Conservation (phyloP, 768 basidiomycete species). For the Leccinum disarticulatum region DNA sequence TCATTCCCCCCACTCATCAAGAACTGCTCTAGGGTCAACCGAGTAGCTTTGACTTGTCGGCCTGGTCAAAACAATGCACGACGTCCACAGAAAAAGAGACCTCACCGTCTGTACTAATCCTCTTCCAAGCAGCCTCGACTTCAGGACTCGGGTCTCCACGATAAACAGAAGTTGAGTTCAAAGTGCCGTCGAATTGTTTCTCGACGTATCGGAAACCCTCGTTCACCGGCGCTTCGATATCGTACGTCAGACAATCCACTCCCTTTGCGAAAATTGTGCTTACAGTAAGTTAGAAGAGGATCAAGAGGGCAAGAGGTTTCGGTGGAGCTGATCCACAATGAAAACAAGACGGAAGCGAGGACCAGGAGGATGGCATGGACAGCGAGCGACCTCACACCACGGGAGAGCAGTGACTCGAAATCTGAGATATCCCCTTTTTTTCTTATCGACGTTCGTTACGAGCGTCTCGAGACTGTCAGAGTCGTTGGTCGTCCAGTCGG, state of each 20-base stretch:
- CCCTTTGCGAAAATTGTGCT: neutral
- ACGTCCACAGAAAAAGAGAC: too few relatives aligned
- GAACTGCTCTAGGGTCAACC: constrained; percentile 9
- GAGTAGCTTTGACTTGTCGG: constrained; percentile 5
- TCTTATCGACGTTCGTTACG: neutral
- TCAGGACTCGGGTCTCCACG: constrained; percentile 4
- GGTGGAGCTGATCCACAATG: neutral
- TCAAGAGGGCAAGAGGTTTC: neutral
- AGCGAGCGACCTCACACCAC: neutral
- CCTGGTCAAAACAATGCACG: neutral
- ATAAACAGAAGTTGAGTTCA: constrained; percentile 1
- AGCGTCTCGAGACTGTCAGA: neutral
- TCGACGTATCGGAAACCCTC: constrained; percentile 5
- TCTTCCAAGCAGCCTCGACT: constrained; percentile 6
- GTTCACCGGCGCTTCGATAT: neutral
- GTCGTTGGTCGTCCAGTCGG: neutral
- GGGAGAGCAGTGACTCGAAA: neutral
- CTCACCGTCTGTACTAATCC: neutral
- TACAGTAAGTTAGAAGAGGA: neutral
- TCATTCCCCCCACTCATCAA: constrained; percentile 5
- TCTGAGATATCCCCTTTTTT: neutral
- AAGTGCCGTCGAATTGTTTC: constrained; percentile 1
- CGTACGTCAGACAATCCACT: neutral
- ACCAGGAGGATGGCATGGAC: neutral
- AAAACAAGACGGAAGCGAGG: neutral